A percentile compares a stretch with the other conserved stretches of the same genome.
phyloP scores from a whole-genome alignment of 2,329 filamentous ascomycete genomes.

The Dactylellina drechsleri region DNA sequence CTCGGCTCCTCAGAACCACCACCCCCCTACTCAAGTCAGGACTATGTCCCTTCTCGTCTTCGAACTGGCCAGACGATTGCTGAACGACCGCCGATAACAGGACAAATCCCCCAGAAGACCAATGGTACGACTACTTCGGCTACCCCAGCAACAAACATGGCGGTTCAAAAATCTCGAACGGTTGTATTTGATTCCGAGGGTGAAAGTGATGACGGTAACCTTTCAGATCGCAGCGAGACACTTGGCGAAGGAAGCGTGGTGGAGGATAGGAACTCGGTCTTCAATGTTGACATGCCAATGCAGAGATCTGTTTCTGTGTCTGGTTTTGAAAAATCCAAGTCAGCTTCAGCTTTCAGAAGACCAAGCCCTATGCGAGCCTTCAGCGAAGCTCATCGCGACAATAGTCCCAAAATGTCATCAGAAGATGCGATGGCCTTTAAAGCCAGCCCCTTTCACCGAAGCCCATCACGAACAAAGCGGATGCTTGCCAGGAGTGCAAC shows the following conservation, averaged over 20 bases:
- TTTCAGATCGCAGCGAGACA: conserved; percentile 41
- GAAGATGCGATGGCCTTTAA: conserved; percentile 33
- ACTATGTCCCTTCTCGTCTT: not conserved
- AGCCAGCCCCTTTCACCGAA: conserved; percentile 43
- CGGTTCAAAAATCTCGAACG: conserved; percentile 12
- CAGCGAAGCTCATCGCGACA: conserved; percentile 33
- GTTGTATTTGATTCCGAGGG: conserved; percentile 41
- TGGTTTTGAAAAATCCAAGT: conserved; percentile 12
- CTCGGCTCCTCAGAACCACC: conserved; percentile 41
- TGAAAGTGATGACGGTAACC: conserved; percentile 12
- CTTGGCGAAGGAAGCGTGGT: conserved; percentile 25
- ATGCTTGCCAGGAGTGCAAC: conserved; percentile 43
- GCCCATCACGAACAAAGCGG: conserved; percentile 42
- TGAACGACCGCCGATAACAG: too few species aligned
- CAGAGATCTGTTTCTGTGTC: conserved; percentile 21
- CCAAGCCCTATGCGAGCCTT: conserved; percentile 27
- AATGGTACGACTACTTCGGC: not conserved
- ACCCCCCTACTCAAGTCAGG: conserved; percentile 50
- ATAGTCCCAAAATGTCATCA: conserved; percentile 36
- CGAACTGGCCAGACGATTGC: not conserved
- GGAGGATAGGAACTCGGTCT: conserved; percentile 22
- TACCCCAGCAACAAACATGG: not conserved
- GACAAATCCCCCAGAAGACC: not conserved
- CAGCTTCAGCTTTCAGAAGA: conserved; percentile 20
- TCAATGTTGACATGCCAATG: conserved; percentile 18